A percentile compares a stretch with the other conserved stretches of the same genome.
Conservation (phyloP, 331 rosid genomes). For the Rosa hybrid region DNA sequence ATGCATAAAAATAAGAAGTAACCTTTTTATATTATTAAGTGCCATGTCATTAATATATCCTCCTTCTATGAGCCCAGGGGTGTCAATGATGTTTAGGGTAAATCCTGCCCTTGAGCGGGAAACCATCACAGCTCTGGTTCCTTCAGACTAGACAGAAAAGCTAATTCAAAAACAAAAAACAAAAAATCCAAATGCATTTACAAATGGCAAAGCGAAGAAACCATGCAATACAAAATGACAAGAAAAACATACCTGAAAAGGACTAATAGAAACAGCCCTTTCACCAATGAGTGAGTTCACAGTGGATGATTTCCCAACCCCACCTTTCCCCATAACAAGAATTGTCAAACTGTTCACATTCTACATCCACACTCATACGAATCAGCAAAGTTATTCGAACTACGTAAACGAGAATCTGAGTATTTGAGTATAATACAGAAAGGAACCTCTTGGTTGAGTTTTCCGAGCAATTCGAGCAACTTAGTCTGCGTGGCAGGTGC, state of each 20-base stretch:
- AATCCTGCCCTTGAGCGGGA: conserved; percentile 86
- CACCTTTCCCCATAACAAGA: conserved; percentile 98
- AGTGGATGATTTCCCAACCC: conserved; percentile 95
- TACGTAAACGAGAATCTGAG: not conserved
- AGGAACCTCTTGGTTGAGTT: conserved; percentile 77
- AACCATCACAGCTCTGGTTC: conserved; percentile 81
- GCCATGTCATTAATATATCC: conserved; percentile 83
- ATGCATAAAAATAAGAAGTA: not conserved
- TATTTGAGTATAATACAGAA: not conserved
- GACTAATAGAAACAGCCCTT: conserved; percentile 80
- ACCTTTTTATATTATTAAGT: conserved; percentile 79
- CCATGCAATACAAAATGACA: conserved; percentile 3
- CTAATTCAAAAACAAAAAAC: not conserved
- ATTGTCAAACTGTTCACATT: conserved; percentile 81
- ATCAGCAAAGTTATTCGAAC: conserved; percentile 12
- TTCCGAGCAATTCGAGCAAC: conserved; percentile 74
- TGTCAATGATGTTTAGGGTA: conserved; percentile 84
- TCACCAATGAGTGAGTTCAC: conserved; percentile 93
- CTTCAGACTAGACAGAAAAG: conserved; percentile 63
- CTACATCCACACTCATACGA: conserved; percentile 41
- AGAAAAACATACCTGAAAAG: conserved; percentile 69
- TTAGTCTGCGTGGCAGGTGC: conserved; percentile 88
- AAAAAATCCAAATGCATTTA: not conserved
- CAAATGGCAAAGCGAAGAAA: conserved; percentile 18
- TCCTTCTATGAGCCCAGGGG: conserved; percentile 98